phyloP scores from a whole-genome alignment of 495 filamentous ascomycete species.

The Collariella sp. region DNA sequence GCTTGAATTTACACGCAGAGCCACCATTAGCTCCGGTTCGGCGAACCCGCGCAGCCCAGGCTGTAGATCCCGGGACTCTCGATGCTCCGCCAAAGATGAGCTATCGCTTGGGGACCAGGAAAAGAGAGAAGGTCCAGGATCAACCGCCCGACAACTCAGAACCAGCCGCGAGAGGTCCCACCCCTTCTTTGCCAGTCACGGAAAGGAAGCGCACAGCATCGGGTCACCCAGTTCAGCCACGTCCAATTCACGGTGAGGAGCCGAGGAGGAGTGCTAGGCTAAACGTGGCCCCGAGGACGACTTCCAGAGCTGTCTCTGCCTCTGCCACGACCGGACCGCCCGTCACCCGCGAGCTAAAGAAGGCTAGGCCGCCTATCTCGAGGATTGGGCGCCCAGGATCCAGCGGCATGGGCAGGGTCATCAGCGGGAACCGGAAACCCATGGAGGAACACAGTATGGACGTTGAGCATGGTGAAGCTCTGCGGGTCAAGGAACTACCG shows the following conservation, averaged over 20 bases:
- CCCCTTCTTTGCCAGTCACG: slow-evolving; percentile 28
- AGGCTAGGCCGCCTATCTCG: slow-evolving; percentile 57
- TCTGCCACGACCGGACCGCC: slow-evolving; percentile 48
- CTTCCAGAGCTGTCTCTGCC: slow-evolving; percentile 52
- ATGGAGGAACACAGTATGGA: slow-evolving; percentile 56
- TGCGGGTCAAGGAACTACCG: slow-evolving; percentile 44
- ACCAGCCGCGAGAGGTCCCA: slow-evolving; percentile 8
- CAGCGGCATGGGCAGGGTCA: slow-evolving; percentile 60
- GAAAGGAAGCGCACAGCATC: slow-evolving; percentile 81
- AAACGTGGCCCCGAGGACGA: slow-evolving; percentile 47
- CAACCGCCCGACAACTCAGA: slow-evolving; percentile 18
- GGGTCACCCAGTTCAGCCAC: slow-evolving; percentile 61
- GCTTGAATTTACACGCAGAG: slow-evolving; percentile 33
- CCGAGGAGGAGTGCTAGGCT: slow-evolving; percentile 73
- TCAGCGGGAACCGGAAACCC: slow-evolving; percentile 76
- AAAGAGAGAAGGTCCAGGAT: slow-evolving; percentile 37
- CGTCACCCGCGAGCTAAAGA: slow-evolving; percentile 66
- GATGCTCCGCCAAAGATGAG: slow-evolving; percentile 59
- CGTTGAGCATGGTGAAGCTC: slow-evolving; percentile 45
- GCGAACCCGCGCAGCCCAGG: slow-evolving; percentile 51
- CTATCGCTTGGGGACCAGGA: slow-evolving; percentile 41
- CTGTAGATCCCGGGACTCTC: slow-evolving; percentile 43
- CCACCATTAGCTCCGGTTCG: slow-evolving; percentile 61
- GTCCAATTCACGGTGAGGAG: slow-evolving; percentile 48
- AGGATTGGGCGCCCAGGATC: slow-evolving; percentile 44